A percentile compares a stretch with the other conserved stretches of the same genome.
Conservation (phyloP, 108 stramenopile species). For the Skeletonema grethae region DNA sequence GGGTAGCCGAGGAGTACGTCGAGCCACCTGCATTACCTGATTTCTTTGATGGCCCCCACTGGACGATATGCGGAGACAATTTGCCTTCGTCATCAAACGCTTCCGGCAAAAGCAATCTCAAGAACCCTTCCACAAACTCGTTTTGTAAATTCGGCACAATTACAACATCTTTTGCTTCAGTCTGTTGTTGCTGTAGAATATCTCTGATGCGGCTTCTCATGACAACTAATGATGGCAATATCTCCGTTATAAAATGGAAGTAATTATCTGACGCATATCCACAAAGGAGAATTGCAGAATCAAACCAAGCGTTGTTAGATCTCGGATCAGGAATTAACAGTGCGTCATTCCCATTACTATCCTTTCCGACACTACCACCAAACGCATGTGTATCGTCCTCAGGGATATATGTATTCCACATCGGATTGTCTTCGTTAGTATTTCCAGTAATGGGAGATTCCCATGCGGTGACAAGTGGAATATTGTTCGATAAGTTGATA, state of each 20-base stretch:
- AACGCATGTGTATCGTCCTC: slow-evolving; percentile 10
- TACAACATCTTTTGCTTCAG: slow-evolving; percentile 14
- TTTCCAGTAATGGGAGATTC: slow-evolving; percentile 7
- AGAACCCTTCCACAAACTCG: slow-evolving; percentile 32
- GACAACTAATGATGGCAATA: slow-evolving; percentile 29
- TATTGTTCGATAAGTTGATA: slow-evolving; percentile 23
- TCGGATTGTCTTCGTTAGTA: slow-evolving; percentile 17
- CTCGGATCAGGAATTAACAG: slow-evolving; percentile 29
- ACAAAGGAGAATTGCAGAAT: slow-evolving; percentile 17
- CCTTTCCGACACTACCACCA: slow-evolving; percentile 13
- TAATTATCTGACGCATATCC: slow-evolving; percentile 28
- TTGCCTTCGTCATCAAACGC: not conserved
- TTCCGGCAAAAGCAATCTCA: slow-evolving; percentile 19
- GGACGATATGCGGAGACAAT: slow-evolving; percentile 8
- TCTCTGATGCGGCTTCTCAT: slow-evolving; percentile 21
- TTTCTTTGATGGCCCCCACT: slow-evolving; percentile 17
- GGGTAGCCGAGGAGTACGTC: slow-evolving; percentile 7
- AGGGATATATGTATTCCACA: slow-evolving; percentile 24
- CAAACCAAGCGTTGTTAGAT: not conserved
- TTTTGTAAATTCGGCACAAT: slow-evolving; percentile 27
- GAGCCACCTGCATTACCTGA: not conserved
- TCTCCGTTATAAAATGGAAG: slow-evolving; percentile 28
- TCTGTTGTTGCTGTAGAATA: not conserved
- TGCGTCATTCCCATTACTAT: slow-evolving; percentile 13
- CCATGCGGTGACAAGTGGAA: slow-evolving; percentile 34